These are phyloP conservation scores for Paecilomyces dactylethromorphus DNA, from an alignment of 2,329 filamentous ascomycete species.

Conservation along the genomic window DNA sequence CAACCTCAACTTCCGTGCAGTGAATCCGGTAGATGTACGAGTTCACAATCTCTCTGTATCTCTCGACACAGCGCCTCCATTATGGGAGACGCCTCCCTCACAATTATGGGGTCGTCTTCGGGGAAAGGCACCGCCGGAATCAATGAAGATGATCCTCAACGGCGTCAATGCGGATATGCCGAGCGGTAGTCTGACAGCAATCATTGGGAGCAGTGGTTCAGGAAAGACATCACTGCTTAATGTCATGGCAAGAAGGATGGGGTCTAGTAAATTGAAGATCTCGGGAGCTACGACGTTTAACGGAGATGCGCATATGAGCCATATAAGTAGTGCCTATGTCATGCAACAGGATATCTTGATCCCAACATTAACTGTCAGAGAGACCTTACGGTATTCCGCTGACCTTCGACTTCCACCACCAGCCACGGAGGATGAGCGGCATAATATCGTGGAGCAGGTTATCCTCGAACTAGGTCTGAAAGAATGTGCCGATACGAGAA, in stretches of 20 bases:
- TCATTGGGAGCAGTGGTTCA: slow-evolving; percentile 67
- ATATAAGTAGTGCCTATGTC: slow-evolving; percentile 47
- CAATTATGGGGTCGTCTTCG: slow-evolving; percentile 25
- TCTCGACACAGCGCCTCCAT: slow-evolving; percentile 24
- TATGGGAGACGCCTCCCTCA: slow-evolving; percentile 25
- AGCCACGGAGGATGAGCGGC: slow-evolving; percentile 53
- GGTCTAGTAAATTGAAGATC: slow-evolving; percentile 45
- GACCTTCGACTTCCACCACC: slow-evolving; percentile 62
- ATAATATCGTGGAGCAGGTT: slow-evolving; percentile 64
- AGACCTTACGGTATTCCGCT: slow-evolving; percentile 68
- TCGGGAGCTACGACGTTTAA: slow-evolving; percentile 59
- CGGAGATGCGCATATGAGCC: slow-evolving; percentile 45
- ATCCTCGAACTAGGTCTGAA: slow-evolving; percentile 70
- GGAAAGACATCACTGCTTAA: slow-evolving; percentile 69
- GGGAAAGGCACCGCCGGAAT: slow-evolving; percentile 15
- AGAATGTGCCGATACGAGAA: slow-evolving; percentile 68
- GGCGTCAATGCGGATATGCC: slow-evolving; percentile 58
- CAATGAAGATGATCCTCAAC: slow-evolving; percentile 49
- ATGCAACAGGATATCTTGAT: slow-evolving; percentile 70
- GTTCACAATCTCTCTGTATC: slow-evolving; percentile 27
- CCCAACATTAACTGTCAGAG: slow-evolving; percentile 66
- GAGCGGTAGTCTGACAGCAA: slow-evolving; percentile 64
- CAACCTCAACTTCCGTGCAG: slow-evolving; percentile 34
- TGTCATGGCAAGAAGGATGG: slow-evolving; percentile 62
- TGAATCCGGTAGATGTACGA: slow-evolving; percentile 33